phyloP scores from a whole-genome alignment of 2,329 filamentous ascomycete genomes.

The Pseudogymnoascus sp. region DNA sequence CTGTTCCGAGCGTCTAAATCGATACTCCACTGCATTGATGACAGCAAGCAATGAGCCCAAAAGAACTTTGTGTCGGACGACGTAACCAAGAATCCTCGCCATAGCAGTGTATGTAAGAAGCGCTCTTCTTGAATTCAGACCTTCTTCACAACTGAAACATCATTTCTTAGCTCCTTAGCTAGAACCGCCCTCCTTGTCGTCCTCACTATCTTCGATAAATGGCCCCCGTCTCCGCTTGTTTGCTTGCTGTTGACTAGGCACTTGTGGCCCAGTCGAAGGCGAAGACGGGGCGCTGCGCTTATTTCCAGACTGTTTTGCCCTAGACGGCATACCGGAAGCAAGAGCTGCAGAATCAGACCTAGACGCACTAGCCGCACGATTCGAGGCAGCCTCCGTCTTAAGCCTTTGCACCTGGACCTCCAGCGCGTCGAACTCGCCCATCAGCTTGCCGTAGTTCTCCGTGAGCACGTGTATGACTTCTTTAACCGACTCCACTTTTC shows the following conservation, averaged over 20 bases:
- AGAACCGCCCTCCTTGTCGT: neutral
- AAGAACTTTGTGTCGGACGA: neutral
- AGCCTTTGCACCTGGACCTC: neutral
- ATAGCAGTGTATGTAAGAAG: neutral
- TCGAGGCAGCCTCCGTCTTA: neutral
- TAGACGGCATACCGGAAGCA: neutral
- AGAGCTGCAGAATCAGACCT: neutral
- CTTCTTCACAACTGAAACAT: neutral
- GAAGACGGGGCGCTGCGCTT: neutral
- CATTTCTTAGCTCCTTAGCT: neutral
- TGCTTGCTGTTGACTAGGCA: neutral
- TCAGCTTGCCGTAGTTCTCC: neutral
- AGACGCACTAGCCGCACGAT: neutral
- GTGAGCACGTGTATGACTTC: neutral
- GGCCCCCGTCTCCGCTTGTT: neutral
- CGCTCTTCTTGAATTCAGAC: neutral
- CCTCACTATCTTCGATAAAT: neutral
- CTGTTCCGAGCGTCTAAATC: neutral
- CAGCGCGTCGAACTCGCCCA: neutral
- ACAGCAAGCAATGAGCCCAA: neutral
- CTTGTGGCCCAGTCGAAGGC: neutral
- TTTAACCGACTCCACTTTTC: neutral
- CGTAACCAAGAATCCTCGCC: neutral
- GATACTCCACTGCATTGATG: too few species aligned
- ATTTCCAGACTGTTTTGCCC: neutral